Conservation (phyloP, 768 basidiomycete species). For the Tricholoma sp. region DNA sequence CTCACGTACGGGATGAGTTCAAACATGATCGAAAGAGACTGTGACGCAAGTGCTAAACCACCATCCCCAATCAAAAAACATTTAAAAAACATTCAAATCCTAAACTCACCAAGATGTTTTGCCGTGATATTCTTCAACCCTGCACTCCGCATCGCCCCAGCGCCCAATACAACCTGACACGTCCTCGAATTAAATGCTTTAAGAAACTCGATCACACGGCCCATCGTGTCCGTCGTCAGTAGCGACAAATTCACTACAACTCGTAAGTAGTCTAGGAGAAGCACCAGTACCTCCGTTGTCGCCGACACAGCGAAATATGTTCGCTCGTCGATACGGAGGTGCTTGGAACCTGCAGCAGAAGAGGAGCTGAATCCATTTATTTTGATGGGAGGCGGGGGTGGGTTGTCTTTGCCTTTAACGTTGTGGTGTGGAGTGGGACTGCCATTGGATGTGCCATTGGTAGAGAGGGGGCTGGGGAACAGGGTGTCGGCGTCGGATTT, state of each 20-base stretch:
- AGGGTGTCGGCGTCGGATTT: conserved; percentile 19
- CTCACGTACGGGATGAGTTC: conserved; percentile 94
- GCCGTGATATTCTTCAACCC: conserved; percentile 98
- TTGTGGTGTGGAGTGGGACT: conserved; percentile 8
- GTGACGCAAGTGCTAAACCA: conserved; percentile 81
- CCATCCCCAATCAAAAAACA: background rate
- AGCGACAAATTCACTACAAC: conserved; percentile 84
- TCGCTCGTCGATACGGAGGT: conserved; percentile 75
- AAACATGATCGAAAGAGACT: conserved; percentile 91
- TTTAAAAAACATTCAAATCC: no score
- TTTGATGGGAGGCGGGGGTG: conserved; percentile 1
- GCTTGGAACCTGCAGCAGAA: conserved; percentile 40
- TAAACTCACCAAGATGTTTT: conserved; percentile 79
- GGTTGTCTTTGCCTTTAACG: conserved; percentile 10
- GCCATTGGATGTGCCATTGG: conserved; percentile 2
- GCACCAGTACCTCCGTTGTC: conserved; percentile 65
- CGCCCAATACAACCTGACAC: conserved; percentile 96
- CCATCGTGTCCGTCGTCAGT: conserved; percentile 94
- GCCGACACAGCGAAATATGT: conserved; percentile 84
- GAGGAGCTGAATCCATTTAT: conserved; percentile 2
- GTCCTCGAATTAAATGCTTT: conserved; percentile 98
- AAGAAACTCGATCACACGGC: conserved; percentile 88
- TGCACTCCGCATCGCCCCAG: conserved; percentile 98
- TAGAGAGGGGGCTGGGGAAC: conserved; percentile 6
- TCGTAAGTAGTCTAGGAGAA: conserved; percentile 82